Evolutionary conservation across 805 yeast genomes (phyloP), one percentile per base, ranked within the genome.

Genomic region (Saccharomycopsis sp.): DNA sequence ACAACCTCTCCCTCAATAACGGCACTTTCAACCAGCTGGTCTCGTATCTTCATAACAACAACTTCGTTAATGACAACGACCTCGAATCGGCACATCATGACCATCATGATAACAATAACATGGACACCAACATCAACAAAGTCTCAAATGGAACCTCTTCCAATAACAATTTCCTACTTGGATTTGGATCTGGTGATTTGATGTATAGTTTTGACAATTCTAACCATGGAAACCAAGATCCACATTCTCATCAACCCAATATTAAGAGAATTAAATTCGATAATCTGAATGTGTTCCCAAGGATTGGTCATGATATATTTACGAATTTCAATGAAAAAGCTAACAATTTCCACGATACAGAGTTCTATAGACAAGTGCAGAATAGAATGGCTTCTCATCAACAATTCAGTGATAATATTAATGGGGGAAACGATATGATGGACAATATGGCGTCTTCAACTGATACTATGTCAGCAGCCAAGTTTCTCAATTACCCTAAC

Each of bases 151-250:
- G 2, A n/a, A 20, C 19, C 17, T n/a, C 5, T 44, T n/a, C 19
- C 49, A 44, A 17, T 17, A 44, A 19, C 12, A 44, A 44, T 17
- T 44, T 44, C 19, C 49, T 44, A 17, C 22, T 44, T 44, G 49
- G 49, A 5, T 59, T 59, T 49, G 62, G 62, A 3, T 56, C 59
- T n/a, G 62, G 62, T 3, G 62, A 59, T 53, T 23, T 59, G 19
- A 47, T 59, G 23, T 59, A 59, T 51, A n/a, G 47, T 12, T 44
- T 44, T 44, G 49, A 44, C 5, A 19, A n/a, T 17, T 3, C 22
- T 7, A 44, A 44, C 12, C 49, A 44, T 5, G 22, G 22, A 8
- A 44, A 17, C 19, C 20, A 44, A 17, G 49, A 44, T 8, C 41
- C 8, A 35, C 41, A 35, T 8, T 17, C 22, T 44, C 49, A 44